These are phyloP conservation scores for Collariella sp. DNA, from an alignment of 495 filamentous ascomycete species.

Conservation along the genomic window DNA sequence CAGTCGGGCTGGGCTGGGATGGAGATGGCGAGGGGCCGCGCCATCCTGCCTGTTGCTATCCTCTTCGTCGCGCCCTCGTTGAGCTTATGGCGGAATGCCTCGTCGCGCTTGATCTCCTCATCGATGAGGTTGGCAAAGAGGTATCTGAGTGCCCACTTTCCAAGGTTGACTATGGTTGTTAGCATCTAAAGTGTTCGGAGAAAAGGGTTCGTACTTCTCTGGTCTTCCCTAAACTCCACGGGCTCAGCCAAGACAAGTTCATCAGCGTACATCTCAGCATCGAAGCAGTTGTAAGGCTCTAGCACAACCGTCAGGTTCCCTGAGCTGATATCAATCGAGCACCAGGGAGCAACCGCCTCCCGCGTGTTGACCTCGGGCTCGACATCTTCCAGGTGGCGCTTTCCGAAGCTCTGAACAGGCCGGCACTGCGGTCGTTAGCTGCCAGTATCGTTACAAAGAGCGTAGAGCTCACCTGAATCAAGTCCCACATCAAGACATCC, in stretches of 20 bases:
- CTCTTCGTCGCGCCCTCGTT: constrained; percentile 52
- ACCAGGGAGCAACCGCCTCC: constrained; percentile 91
- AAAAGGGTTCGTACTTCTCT: constrained; percentile 61
- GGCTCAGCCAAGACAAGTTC: constrained; percentile 64
- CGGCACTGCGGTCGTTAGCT: constrained; percentile 51
- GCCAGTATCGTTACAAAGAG: constrained; percentile 2
- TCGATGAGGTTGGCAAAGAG: constrained; percentile 84
- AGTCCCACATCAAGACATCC: constrained; percentile 93
- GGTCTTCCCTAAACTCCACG: constrained; percentile 80
- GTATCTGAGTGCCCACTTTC: constrained; percentile 93
- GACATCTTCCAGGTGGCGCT: constrained; percentile 87
- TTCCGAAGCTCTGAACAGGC: constrained; percentile 80
- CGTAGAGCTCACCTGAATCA: constrained; percentile 55
- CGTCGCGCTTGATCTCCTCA: constrained; percentile 78
- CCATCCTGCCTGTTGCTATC: constrained; percentile 42
- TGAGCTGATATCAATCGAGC: constrained; percentile 84
- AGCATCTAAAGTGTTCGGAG: constrained; percentile 11
- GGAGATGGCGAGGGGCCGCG: constrained; percentile 58
- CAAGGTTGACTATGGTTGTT: constrained; percentile 67
- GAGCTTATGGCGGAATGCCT: constrained; percentile 57
- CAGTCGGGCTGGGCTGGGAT: constrained; percentile 53
- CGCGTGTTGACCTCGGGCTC: constrained; percentile 76
- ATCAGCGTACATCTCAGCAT: constrained; percentile 95
- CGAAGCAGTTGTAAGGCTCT: constrained; percentile 93
- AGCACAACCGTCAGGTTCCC: constrained; percentile 83